These are phyloP conservation scores for Boletus sp. DNA, from an alignment of 768 basidiomycete species.

Conservation along the genomic window DNA sequence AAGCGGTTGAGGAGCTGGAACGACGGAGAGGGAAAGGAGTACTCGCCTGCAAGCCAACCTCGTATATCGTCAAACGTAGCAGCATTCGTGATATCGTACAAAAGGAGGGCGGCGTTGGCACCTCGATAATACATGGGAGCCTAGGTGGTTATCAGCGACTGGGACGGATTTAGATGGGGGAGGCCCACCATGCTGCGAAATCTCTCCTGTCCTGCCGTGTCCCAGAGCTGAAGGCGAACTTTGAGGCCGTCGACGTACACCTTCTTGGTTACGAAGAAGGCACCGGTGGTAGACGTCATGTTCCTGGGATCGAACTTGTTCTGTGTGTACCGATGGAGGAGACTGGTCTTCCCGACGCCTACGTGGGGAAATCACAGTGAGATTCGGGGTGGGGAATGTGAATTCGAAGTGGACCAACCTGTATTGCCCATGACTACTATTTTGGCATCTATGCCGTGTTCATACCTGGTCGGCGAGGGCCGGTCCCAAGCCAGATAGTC, in stretches of 20 bases:
- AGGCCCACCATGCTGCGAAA: slow-evolving; percentile 81
- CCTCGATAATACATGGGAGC: slow-evolving; percentile 98
- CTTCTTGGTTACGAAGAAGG: slow-evolving; percentile 94
- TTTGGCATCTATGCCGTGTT: slow-evolving; percentile 89
- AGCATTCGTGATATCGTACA: slow-evolving; percentile 94
- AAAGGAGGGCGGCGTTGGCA: slow-evolving; percentile 88
- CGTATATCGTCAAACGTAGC: slow-evolving; percentile 87
- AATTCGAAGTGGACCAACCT: slow-evolving; percentile 36
- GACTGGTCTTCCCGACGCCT: slow-evolving; percentile 93
- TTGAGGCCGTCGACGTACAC: slow-evolving; percentile 80
- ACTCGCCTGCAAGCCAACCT: slow-evolving; percentile 85
- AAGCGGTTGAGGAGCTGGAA: slow-evolving; percentile 3
- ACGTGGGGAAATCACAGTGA: slow-evolving; percentile 12
- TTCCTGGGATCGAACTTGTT: slow-evolving; percentile 87
- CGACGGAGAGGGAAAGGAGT: background rate
- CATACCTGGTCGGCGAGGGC: slow-evolving; percentile 66
- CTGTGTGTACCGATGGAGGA: slow-evolving; percentile 87
- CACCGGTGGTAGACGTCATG: slow-evolving; percentile 87
- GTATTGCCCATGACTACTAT: slow-evolving; percentile 92
- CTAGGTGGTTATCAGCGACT: slow-evolving; percentile 38
- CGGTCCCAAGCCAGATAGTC: slow-evolving; percentile 63
- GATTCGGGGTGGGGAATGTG: slow-evolving; percentile 17
- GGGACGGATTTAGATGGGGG: background rate
- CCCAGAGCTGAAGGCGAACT: slow-evolving; percentile 88
- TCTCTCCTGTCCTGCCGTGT: slow-evolving; percentile 91